A percentile compares a stretch with the other conserved stretches of the same genome.
phyloP scores from a whole-genome alignment of 305 asterid species.

The Stenogyne calaminthoides region DNA sequence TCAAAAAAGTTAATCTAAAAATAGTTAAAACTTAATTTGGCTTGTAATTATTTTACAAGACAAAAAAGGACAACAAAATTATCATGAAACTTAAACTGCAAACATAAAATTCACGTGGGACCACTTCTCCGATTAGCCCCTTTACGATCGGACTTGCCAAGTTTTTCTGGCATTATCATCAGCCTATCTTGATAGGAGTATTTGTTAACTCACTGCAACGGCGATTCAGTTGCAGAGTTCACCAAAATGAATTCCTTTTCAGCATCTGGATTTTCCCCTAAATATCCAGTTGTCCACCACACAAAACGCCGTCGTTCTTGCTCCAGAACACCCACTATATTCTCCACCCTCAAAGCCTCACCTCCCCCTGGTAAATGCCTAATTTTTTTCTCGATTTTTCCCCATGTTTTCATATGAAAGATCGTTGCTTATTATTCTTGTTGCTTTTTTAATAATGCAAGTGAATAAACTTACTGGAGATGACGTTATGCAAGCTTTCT shows the following conservation, averaged over 20 bases:
- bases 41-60: too few relatives aligned
- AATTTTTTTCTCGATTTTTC: neutral
- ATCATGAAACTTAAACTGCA: too few relatives aligned
- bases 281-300: constrained; percentile 31
- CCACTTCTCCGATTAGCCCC: too few relatives aligned
- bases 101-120: too few relatives aligned
- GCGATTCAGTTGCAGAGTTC: constrained; percentile 13
- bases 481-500: constrained; percentile 59
- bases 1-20: too few relatives aligned
- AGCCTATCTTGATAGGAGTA: constrained; percentile 36
- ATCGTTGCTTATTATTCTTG: neutral
- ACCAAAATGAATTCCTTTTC: constrained; percentile 47
- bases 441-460: constrained; percentile 26
- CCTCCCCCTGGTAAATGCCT: constrained; percentile 55
- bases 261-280: constrained; percentile 44
- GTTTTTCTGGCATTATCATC: constrained; percentile 32
- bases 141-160: neutral
- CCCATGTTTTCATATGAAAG: neutral
- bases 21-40: too few relatives aligned
- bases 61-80: too few relatives aligned
- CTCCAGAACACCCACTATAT: constrained; percentile 35
- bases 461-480: constrained; percentile 54
- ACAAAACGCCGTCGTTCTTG: constrained; percentile 44
- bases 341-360: constrained; percentile 64
- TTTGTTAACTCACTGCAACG: constrained; percentile 8